Evolutionary conservation across 2,329 filamentous ascomycete species (phyloP), one percentile per base, ranked within the genome.

Genomic region (Botryotinia narcissicola): DNA sequence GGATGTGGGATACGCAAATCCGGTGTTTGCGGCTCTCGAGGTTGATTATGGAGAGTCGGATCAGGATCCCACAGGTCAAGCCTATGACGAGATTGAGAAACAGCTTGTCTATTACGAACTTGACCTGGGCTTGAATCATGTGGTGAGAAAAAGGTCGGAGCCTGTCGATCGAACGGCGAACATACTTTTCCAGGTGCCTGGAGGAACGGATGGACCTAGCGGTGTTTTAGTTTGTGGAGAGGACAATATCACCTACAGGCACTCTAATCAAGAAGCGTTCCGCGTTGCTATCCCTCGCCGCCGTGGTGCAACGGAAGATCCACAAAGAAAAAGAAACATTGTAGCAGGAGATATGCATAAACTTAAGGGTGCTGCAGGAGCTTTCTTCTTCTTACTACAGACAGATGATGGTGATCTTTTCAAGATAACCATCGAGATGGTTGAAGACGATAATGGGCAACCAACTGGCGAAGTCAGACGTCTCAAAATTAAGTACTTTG

Each of bases 321-420:
- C 95, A 0, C 91, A 94, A 74, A 89, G 97, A 74, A 98, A 97
- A 82, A 91, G 96, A 42, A 90, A 86, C 46, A 96, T 99, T 74
- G 91, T 95, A 2, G 89, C 93, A 4, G 96, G 96, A 68, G 94
- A 97, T n/a, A 95, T 98, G 90, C 96, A 99, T 84, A 97, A 97
- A 82, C 91, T 98, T 81, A 95, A 96, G 79, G 89, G 90, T 74
- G 91, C 87, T 74, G 87, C 86, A 9, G 94, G 94, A 42, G 94
- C 95, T 2, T 99, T 99, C 84, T 99, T 99, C 85, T 97, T 98
- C 81, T 88, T 99, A 4, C 85, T 99, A 0, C 96, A 99, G 81
- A 94, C 93, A 0, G 96, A 99, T 73, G 97, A 99, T 81, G 96
- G 96, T n/a, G 97, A 99, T 82, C 86, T 99, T 10, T 98, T 99